Conservation (phyloP, 2,329 filamentous ascomycete species). For the Endothia cerciana region DNA sequence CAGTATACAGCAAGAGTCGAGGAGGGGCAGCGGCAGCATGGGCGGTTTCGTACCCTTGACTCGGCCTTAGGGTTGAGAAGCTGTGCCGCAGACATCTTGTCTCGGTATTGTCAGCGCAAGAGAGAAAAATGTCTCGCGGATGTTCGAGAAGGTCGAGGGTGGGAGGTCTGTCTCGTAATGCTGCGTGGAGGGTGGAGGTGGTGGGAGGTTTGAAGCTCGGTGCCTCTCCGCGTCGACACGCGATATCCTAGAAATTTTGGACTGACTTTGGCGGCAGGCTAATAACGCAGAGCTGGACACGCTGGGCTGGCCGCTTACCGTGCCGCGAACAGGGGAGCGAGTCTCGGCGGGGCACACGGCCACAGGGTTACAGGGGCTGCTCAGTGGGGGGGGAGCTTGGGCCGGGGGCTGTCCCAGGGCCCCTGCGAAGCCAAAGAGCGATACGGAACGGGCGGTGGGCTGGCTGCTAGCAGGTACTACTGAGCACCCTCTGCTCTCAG, state of each 20-base stretch:
- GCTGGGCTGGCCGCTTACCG: not conserved
- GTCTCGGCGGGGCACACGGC: not conserved
- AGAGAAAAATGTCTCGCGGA: not conserved
- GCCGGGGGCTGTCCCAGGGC: not conserved
- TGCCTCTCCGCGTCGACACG: conserved; percentile 8
- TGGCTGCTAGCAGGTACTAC: not conserved
- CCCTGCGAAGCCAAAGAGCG: not conserved
- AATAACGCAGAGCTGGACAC: conserved; percentile 5
- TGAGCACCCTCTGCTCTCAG: not conserved
- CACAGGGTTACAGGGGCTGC: not conserved
- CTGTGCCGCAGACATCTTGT: conserved; percentile 90
- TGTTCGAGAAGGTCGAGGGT: not conserved
- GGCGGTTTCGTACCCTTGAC: conserved; percentile 74
- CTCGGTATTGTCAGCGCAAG: conserved; percentile 20
- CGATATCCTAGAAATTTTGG: conserved; percentile 13
- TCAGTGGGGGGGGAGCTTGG: not conserved
- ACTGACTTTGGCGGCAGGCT: conserved; percentile 18
- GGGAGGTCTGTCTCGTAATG: not conserved
- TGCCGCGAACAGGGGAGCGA: not conserved
- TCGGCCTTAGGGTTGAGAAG: conserved; percentile 99
- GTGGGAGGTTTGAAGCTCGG: conserved; percentile 5
- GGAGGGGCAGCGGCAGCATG: conserved; percentile 34
- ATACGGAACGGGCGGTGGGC: conserved; percentile 2
- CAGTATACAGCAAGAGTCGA: conserved; percentile 43
- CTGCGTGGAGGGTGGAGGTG: not conserved